These are phyloP conservation scores for Cercospora sp. DNA, from an alignment of 2,329 filamentous ascomycete genomes.

Conservation along the genomic window DNA sequence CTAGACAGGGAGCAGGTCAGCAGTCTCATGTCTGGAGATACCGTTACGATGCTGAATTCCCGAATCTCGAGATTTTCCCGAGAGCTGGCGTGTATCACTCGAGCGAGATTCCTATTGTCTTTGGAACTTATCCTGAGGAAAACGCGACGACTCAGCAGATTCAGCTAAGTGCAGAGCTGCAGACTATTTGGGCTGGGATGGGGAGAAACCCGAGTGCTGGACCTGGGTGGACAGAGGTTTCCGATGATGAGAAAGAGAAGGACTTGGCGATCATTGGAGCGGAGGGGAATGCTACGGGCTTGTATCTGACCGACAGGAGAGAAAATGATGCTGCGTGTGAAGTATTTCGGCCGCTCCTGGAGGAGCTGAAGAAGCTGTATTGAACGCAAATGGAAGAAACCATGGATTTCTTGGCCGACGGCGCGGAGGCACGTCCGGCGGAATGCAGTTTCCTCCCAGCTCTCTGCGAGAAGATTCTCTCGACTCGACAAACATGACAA, in stretches of 20 bases:
- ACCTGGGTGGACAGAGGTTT: slow-evolving; percentile 39
- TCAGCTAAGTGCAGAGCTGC: slow-evolving; percentile 37
- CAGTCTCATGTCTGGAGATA: neutral
- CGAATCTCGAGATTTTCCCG: neutral
- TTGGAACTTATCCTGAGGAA: slow-evolving; percentile 36
- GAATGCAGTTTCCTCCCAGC: neutral
- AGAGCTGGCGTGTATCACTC: slow-evolving; percentile 36
- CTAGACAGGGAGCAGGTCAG: neutral
- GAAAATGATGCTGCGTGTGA: neutral
- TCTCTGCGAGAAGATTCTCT: neutral
- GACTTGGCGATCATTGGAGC: neutral
- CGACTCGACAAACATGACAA: neutral
- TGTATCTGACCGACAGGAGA: neutral
- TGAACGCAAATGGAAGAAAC: neutral
- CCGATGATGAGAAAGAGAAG: neutral
- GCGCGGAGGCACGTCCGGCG: neutral
- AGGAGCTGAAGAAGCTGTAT: neutral
- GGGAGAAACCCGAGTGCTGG: slow-evolving; percentile 42
- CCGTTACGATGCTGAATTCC: neutral
- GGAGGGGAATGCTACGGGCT: neutral
- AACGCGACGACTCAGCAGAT: slow-evolving; percentile 39
- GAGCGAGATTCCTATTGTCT: slow-evolving; percentile 41
- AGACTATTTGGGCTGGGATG: slow-evolving; percentile 41
- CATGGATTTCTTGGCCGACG: neutral
- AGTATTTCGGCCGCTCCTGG: neutral